Evolutionary conservation across 176 grass and related monocot species (phyloP), one percentile per base, ranked within the genome.

Genomic region (Musa beccarii): DNA sequence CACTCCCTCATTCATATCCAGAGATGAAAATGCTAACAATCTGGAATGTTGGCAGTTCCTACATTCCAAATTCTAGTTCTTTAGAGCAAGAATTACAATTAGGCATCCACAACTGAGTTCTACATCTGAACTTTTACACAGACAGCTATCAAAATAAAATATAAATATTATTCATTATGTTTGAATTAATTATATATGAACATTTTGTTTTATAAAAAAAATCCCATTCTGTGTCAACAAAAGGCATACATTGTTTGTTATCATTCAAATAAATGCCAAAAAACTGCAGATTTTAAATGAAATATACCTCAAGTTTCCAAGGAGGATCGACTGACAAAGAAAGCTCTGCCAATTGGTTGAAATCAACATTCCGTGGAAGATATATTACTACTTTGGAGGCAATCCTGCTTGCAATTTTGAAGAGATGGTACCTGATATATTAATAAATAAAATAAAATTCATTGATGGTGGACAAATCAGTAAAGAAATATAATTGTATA

Each of bases 311-410:
- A 79, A 98, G 83, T 1, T 51, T 34, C 82, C 94, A 98, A 8
- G 94, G 94, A 82, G 94, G 94, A 77, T 98, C 65, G 15, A 91
- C 64, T 55, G 86, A 91, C 69, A 93, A 69, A 72, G 80, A 82
- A 69, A 98, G 77, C 34, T 98, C 90, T 69, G 86, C 94, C 77
- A 98, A 66, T 80, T 98, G 88, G 78, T 87, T 91, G 62, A 93
- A 51, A 53, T 98, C 82, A 15, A 86, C 79, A 78, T 91, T 98
- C 68, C 94, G 77, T 69, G 94, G 94, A 85, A 98, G 94, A 84
- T 93, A 98, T 82, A 98, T 91, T 55, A 98, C 94, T 67, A 98
- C 82, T 78, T 82, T 91, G 24, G 94, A 85, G 73, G 94, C 94
- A 68, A 93, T 80, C 13, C 10, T 76, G 10, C 55, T 91, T 50